Evolutionary conservation across 371 early-diverging fungal species (phyloP), one percentile per base, ranked within the genome.

Genomic region (Haplosporangium sp.): DNA sequence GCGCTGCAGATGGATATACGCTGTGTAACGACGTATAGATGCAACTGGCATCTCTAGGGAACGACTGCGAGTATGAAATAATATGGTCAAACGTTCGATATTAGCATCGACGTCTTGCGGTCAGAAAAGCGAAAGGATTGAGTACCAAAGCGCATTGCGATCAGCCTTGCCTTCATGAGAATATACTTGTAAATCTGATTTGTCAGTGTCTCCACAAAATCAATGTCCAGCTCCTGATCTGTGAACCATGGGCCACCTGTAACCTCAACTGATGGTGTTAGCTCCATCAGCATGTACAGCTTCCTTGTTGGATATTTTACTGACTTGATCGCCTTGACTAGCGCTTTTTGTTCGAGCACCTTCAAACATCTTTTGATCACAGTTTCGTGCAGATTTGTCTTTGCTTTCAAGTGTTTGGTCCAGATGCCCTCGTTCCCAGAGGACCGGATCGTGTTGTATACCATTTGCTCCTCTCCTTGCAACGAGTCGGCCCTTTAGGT

Each of bases 231-330:
- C 64, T 97, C 98, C 70, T 97, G 94, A 83, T 99, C 98, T 1
- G 94, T 96, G 81, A 94, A 99, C 97, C 98, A 99, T 21, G 95
- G 92, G 18, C 99, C 99, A 72, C 99, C 99, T 23, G 98, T 97
- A 11, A 99, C 87, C 69, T 98, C 98, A 38, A 90, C 91, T 12
- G 97, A 95, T 5, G 99, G 98, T 1, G 90, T 88, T 50, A 95
- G 56, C 61, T 96, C 94, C 62, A 84, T 93, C 21, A 99, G 86
- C 95, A 99, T 97, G 83, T 98, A 99, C 23, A 96, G 86, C 68
- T 98, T 98, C 64, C 94, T 90, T 14, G 95, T 94, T 1, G 96
- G 94, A 74, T 86, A 87, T 91, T 99, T 99, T 74, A 99, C 93
- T 13, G 95, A 94, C 69, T 98, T 99, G 65, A 99, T 90, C 11